Conservation (phyloP, 768 basidiomycete species). For the Daedaleopsis sinensis region DNA sequence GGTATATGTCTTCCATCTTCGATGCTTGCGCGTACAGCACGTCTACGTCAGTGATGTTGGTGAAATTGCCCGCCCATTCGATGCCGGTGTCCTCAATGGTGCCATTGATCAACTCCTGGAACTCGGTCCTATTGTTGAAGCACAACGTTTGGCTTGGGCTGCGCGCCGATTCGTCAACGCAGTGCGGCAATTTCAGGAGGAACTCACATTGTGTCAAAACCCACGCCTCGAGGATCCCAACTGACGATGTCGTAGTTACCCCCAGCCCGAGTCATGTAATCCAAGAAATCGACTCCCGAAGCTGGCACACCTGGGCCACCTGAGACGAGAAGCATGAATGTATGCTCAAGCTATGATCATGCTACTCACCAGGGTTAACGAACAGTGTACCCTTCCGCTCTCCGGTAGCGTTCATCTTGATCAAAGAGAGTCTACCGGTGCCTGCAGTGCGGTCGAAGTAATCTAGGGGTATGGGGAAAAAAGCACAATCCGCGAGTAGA, state of each 20-base stretch:
- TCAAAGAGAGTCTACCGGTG: background rate
- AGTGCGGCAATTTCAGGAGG: background rate
- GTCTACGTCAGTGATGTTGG: background rate
- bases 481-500: background rate
- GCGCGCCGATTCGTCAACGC: background rate
- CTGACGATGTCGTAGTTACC: slow-evolving; percentile 4
- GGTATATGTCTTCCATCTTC: background rate
- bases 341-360: no score
- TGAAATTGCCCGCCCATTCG: background rate
- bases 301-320: slow-evolving; percentile 4
- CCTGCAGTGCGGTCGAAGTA: background rate
- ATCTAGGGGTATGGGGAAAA: background rate
- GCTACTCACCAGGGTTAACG: background rate
- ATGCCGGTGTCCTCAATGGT: background rate
- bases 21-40: background rate
- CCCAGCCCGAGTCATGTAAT: background rate
- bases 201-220: background rate
- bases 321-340: background rate
- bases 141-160: background rate
- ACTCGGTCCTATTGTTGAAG: background rate
- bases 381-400: background rate
- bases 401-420: slow-evolving; percentile 1
- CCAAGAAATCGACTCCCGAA: background rate
- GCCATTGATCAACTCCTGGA: background rate
- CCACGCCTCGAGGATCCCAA: slow-evolving; percentile 5